Base-by-base conservation (phyloP, 495 filamentous ascomycete genomes). In the Trichoderma gamsii region DNA sequence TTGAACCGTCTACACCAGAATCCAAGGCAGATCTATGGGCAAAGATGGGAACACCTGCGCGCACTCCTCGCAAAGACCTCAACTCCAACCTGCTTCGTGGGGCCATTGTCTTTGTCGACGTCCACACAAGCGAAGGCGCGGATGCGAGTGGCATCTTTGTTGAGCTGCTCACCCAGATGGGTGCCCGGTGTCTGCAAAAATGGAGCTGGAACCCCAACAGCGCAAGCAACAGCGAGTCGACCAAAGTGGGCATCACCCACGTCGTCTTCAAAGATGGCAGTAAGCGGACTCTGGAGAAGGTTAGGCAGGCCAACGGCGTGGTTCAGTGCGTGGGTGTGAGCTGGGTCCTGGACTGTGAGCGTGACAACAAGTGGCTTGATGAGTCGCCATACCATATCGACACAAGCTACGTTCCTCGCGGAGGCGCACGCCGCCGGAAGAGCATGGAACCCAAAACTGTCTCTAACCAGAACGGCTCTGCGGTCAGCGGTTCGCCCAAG, bases 181-280 rank as follows among this genome's bases (percentile, higher is more conserved):
- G 95, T 12, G 95, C 93, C 21, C 86, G 87, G 38, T 93, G 90
- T 71, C 85, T 96, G 16, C 91, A 89, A 77, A 83, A 82, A 27
- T 99, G 95, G 95, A 83, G 83, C 15, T 96, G 92, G 92, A 95
- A 92, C 69, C 89, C 89, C 11, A 72, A 63, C 51, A 76, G 65
- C 52, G 70, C 74, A 69, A 66, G 73, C 7, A 74, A 75, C 35
- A 70, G 69, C 21, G 75, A 77, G 43, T 71, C 75, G 7, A 72
- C 78, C 29, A 91, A 88, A 74, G 81, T 96, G 41, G 91, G 91
- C 3, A 93, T 97, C 73, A 99, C 95, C 5, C 95, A 99, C 72
- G 91, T 99, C 1, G 87, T 99, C 1, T 99, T 90, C 79, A 97
- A 97, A 73, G 95, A 97, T 77, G 95, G 95, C 52, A 89, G 89